Evolutionary conservation across 768 basidiomycete genomes (phyloP).

Genomic region (Boletus reticulatus): DNA sequence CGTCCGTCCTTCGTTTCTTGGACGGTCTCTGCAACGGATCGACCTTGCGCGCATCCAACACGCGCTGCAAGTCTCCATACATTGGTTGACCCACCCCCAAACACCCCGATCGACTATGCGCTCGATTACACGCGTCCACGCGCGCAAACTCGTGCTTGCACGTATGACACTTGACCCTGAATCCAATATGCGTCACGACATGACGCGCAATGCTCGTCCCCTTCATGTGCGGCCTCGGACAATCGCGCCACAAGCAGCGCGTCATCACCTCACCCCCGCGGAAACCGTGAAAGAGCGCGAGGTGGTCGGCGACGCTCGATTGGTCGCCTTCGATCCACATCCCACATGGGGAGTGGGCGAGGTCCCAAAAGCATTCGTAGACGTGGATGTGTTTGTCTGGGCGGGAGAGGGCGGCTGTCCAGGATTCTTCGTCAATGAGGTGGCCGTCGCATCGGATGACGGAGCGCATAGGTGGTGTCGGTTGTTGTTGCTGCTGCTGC

Average conservation of each 20-base stretch:
- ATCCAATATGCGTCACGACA: constrained; percentile 32
- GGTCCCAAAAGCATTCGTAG: constrained; percentile 32
- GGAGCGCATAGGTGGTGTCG: constrained; percentile 8
- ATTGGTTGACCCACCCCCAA: constrained; percentile 29
- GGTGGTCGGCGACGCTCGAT: constrained; percentile 31
- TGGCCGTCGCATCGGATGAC: constrained; percentile 26
- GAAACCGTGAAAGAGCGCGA: constrained; percentile 30
- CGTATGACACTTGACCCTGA: constrained; percentile 27
- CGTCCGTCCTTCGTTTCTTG: constrained; percentile 33
- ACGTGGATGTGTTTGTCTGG: constrained; percentile 26
- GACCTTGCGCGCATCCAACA: constrained; percentile 29
- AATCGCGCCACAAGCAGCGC: constrained; percentile 32
- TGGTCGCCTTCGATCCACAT: constrained; percentile 38
- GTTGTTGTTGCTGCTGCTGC: neutral
- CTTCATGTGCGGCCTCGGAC: constrained; percentile 28
- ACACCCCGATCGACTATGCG: constrained; percentile 32
- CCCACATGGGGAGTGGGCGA: constrained; percentile 21
- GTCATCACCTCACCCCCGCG: constrained; percentile 30
- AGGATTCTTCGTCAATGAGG: constrained; percentile 28
- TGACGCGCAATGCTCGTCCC: constrained; percentile 34
- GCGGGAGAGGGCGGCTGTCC: constrained; percentile 22
- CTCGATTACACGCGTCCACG: constrained; percentile 34
- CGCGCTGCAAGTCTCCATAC: constrained; percentile 28
- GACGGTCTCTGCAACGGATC: constrained; percentile 16
- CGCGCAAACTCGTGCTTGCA: constrained; percentile 33